A percentile compares a stretch with the other conserved stretches of the same genome.
Evolutionary conservation across 2,329 filamentous ascomycete genomes (phyloP).

Genomic region (Lachnellula cervina): DNA sequence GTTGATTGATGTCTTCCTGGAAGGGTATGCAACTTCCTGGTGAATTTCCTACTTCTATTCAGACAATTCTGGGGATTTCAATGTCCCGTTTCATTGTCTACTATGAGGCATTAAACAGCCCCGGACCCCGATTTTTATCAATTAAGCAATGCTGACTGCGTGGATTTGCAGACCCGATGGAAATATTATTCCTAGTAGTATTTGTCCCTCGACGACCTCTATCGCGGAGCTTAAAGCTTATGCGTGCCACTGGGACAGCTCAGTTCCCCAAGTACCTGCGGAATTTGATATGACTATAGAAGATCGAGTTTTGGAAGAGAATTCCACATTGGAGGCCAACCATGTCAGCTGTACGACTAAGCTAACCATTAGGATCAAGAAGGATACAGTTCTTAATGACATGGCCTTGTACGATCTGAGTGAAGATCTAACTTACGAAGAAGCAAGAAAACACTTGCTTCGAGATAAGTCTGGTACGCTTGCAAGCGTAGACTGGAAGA

Average conservation of each 20-base stretch:
- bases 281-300: not conserved
- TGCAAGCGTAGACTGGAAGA: not conserved
- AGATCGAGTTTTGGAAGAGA: not conserved
- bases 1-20: not conserved
- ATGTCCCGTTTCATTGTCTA: too few relatives aligned
- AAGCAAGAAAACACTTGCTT: not conserved
- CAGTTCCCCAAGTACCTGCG: not conserved
- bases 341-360: not conserved
- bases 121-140: too few relatives aligned
- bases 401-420: conserved; percentile 1
- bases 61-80: too few relatives aligned
- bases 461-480: not conserved
- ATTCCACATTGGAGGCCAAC: not conserved
- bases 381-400: not conserved
- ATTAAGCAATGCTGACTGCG: too few relatives aligned
- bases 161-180: not conserved
- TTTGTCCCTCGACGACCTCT: not conserved
- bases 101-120: too few relatives aligned
- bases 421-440: not conserved
- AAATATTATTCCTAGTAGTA: not conserved
- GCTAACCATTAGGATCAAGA: not conserved
- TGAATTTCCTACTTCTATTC: too few relatives aligned
- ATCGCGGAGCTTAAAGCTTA: not conserved
- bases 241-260: not conserved
- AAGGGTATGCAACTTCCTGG: too few relatives aligned